Evolutionary conservation across 805 yeast genomes (phyloP).

Genomic region (Cyberlindnera euphorbiae): DNA sequence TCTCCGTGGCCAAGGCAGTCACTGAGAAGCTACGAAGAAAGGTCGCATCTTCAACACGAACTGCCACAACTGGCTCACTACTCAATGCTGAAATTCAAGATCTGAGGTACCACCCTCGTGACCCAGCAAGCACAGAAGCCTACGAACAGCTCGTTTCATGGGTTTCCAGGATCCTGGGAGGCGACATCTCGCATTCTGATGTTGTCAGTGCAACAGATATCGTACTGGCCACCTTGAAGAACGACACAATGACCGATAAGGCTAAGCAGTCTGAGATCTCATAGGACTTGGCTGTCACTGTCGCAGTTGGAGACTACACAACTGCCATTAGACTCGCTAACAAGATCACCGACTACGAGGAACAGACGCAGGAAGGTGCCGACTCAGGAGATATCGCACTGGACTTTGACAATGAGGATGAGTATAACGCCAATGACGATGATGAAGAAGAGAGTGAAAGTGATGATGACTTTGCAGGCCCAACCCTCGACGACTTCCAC

Average conservation of each 20-base stretch:
- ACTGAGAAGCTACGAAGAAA: constrained; percentile 19
- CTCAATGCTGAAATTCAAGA: constrained; percentile 38
- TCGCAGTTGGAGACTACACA: constrained; percentile 28
- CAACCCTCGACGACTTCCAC: constrained; percentile 24
- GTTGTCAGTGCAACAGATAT: constrained; percentile 70
- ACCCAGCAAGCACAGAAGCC: constrained; percentile 42
- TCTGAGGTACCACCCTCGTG: constrained; percentile 59
- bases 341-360: constrained; percentile 45
- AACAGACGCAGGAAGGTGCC: constrained; percentile 16
- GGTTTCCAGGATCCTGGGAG: constrained; percentile 51
- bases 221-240: constrained; percentile 49
- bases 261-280: constrained; percentile 46
- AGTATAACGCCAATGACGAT: constrained; percentile 25
- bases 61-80: constrained; percentile 13
- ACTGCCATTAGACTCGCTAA: constrained; percentile 34
- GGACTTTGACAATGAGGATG: constrained; percentile 29
- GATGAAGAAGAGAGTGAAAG: constrained; percentile 26
- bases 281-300: constrained; percentile 34
- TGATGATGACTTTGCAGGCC: constrained; percentile 32
- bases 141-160: constrained; percentile 58
- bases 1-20: constrained; percentile 18
- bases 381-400: constrained; percentile 22
- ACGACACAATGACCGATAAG: constrained; percentile 37
- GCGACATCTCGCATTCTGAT: constrained; percentile 72
- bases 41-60: constrained; percentile 17